Conservation (phyloP, 495 filamentous ascomycete species). For the Aspergillus leporis region DNA sequence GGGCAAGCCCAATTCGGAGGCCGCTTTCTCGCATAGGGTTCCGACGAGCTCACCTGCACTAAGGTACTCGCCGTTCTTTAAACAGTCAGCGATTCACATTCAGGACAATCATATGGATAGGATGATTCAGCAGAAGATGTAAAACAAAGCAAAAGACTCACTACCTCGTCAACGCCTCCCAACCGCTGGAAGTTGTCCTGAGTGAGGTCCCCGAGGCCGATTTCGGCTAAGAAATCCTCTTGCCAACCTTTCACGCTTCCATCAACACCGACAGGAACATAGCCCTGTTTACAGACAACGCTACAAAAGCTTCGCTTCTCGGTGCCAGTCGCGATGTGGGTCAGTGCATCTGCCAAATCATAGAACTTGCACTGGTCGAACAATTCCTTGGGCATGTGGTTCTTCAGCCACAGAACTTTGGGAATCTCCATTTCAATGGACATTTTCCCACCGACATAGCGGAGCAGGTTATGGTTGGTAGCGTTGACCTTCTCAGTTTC, state of each 20-base stretch:
- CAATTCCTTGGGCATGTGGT: slow-evolving; percentile 90
- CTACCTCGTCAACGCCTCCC: slow-evolving; percentile 91
- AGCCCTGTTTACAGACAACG: slow-evolving; percentile 94
- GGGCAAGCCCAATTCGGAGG: slow-evolving; percentile 78
- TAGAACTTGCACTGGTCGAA: slow-evolving; percentile 95
- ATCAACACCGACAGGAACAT: slow-evolving; percentile 91
- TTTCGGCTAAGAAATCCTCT: slow-evolving; percentile 81
- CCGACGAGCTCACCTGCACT: slow-evolving; percentile 91
- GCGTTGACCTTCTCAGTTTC: slow-evolving; percentile 91
- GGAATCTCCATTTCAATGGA: slow-evolving; percentile 99
- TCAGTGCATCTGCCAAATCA: slow-evolving; percentile 89
- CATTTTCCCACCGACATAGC: slow-evolving; percentile 96
- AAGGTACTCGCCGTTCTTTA: slow-evolving; percentile 82
- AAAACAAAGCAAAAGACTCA: slow-evolving; percentile 56
- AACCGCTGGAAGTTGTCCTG: slow-evolving; percentile 87
- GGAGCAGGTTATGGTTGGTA: slow-evolving; percentile 87
- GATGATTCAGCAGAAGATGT: slow-evolving; percentile 15
- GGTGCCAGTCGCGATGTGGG: slow-evolving; percentile 91
- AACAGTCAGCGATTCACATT: slow-evolving; percentile 21
- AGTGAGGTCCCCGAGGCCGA: slow-evolving; percentile 79
- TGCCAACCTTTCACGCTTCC: slow-evolving; percentile 99
- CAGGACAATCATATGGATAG: neutral
- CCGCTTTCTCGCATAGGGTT: slow-evolving; percentile 78
- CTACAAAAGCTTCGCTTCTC: slow-evolving; percentile 92
- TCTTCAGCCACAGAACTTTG: slow-evolving; percentile 96